Percentiles rank a stretch among this genome's conserved stretches.
Evolutionary conservation across 805 yeast genomes (phyloP).

Genomic region (Candida ipomoeae): DNA sequence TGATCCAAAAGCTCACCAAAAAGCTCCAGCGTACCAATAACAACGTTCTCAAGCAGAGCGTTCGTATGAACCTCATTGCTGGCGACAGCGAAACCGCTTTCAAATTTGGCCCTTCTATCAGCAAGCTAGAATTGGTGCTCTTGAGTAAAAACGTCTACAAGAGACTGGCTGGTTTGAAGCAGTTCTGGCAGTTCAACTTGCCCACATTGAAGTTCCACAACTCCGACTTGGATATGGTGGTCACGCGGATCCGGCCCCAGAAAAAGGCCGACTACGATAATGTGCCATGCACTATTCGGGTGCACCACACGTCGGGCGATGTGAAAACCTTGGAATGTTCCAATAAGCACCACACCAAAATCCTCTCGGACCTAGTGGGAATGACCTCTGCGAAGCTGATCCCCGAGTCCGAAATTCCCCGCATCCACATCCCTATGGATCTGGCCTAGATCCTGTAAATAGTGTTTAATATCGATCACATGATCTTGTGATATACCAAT

Average conservation of each 20-base stretch:
- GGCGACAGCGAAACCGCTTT: constrained; percentile 42
- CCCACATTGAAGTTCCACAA: constrained; percentile 82
- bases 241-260: constrained; percentile 43
- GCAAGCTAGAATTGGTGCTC: constrained; percentile 49
- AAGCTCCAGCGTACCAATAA: constrained; percentile 12
- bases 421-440: neutral
- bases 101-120: constrained; percentile 21
- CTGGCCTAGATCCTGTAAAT: neutral
- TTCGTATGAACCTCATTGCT: constrained; percentile 48
- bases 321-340: constrained; percentile 48
- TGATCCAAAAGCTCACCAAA: constrained; percentile 7
- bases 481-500: no score
- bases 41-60: constrained; percentile 42
- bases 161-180: constrained; percentile 65
- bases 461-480: neutral
- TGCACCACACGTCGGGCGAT: constrained; percentile 11
- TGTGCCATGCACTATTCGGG: constrained; percentile 12
- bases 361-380: constrained; percentile 53
- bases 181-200: constrained; percentile 69
- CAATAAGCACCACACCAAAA: constrained; percentile 44
- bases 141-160: constrained; percentile 34
- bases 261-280: constrained; percentile 10
- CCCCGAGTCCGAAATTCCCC: constrained; percentile 43
- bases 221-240: constrained; percentile 60
- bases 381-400: constrained; percentile 51